These are phyloP conservation scores for Lobosporangium transversale DNA, from an alignment of 192 early-diverging fungal species.

Conservation along the genomic window DNA sequence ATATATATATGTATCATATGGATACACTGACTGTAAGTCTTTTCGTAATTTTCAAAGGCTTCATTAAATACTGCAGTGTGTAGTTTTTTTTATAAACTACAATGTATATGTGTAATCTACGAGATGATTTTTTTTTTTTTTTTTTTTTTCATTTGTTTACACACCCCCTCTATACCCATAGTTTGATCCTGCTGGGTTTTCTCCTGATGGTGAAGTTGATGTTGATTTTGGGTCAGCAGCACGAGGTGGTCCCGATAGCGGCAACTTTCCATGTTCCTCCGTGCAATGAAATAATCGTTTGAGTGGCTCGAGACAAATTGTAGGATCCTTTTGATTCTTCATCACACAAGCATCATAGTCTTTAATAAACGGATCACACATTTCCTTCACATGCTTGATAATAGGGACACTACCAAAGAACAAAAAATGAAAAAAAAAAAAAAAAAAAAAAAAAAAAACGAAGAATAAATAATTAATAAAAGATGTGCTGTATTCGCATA, in stretches of 20 bases:
- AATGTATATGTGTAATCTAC: neutral
- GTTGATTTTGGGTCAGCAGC: neutral
- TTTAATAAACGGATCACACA: slow-evolving; percentile 60
- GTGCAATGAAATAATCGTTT: slow-evolving; percentile 66
- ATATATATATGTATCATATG: too few relatives aligned
- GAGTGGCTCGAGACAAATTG: slow-evolving; percentile 58
- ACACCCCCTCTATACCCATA: slow-evolving; percentile 47
- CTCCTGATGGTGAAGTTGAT: neutral
- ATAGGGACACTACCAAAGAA: slow-evolving; percentile 59
- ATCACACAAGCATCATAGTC: slow-evolving; percentile 63
- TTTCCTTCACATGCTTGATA: slow-evolving; percentile 66
- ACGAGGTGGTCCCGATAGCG: slow-evolving; percentile 38
- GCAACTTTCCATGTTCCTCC: slow-evolving; percentile 56
- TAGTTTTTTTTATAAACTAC: too few relatives aligned
- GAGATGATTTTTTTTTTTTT: neutral
- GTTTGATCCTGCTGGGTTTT: slow-evolving; percentile 17
- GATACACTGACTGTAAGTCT: too few relatives aligned
- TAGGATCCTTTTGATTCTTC: slow-evolving; percentile 60
- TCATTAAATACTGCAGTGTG: too few relatives aligned
- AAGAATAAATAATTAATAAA: too few relatives aligned
- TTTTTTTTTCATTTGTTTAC: neutral
- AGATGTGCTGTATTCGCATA: too few relatives aligned
- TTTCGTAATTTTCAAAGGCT: too few relatives aligned
- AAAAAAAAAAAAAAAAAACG: too few relatives aligned
- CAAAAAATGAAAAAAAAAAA: slow-evolving; percentile 5